These are phyloP conservation scores for Hyaloscypha bicolor DNA, from an alignment of 495 filamentous ascomycete genomes.

Conservation along the genomic window DNA sequence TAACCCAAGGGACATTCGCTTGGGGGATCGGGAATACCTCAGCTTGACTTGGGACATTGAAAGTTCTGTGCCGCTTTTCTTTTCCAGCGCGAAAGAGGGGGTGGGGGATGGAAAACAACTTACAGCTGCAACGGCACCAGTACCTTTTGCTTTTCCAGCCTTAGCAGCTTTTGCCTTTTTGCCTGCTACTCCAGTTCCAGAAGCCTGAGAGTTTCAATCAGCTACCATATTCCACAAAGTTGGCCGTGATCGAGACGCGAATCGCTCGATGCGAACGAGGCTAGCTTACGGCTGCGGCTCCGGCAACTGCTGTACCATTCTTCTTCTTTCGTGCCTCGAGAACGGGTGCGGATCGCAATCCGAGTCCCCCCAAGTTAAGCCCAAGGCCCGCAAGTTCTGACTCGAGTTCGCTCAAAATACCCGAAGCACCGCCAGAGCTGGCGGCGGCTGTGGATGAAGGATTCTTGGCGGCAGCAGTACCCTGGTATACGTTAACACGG, in stretches of 20 bases:
- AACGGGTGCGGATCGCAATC: slow-evolving; percentile 14
- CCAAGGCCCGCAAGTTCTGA: slow-evolving; percentile 16
- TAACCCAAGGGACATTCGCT: too few relatives aligned
- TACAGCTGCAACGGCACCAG: slow-evolving; percentile 13
- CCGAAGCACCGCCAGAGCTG: not conserved
- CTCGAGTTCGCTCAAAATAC: not conserved
- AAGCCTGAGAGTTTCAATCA: not conserved
- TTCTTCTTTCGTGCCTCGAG: slow-evolving; percentile 28
- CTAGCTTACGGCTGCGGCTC: not conserved
- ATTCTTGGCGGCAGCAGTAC: not conserved
- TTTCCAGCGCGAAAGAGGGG: not conserved
- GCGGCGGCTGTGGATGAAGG: slow-evolving; percentile 7
- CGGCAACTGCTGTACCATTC: slow-evolving; percentile 16
- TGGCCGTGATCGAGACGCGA: not conserved
- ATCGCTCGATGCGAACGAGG: not conserved
- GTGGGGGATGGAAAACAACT: not conserved
- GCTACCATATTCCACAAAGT: not conserved
- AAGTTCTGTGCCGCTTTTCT: too few relatives aligned
- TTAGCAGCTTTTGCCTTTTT: slow-evolving; percentile 1
- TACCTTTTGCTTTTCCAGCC: not conserved
- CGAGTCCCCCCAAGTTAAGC: slow-evolving; percentile 24
- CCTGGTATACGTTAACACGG: not conserved
- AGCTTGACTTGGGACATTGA: too few relatives aligned
- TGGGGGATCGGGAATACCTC: too few relatives aligned
- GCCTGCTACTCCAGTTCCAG: not conserved